These are phyloP conservation scores for Yamagishiella unicocca DNA, from an alignment of 139 green algal genomes.

Conservation along the genomic window DNA sequence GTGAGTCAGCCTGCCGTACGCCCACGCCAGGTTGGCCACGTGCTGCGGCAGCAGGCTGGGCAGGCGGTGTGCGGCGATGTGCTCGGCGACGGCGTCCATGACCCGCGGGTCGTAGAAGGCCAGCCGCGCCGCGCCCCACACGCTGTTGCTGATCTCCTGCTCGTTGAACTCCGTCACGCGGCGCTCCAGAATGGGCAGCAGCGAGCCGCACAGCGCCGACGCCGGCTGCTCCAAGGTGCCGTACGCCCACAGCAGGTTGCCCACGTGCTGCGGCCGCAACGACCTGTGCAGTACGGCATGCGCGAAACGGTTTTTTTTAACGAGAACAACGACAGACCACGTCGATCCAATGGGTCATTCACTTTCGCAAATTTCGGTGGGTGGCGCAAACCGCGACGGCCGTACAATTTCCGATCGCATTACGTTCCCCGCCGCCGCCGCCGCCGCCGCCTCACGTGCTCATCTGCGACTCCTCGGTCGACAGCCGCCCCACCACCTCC, in stretches of 20 bases:
- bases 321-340: no score
- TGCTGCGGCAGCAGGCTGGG: constrained; percentile 43
- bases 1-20: constrained; percentile 38
- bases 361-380: no score
- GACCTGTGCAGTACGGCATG: no score
- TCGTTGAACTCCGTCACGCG: constrained; percentile 11
- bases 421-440: not conserved
- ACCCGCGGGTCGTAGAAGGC: constrained; percentile 56
- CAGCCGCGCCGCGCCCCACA: constrained; percentile 65
- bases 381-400: no score
- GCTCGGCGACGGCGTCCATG: constrained; percentile 56
- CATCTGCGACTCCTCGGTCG: not conserved
- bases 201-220: not conserved
- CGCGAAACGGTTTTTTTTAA: no score
- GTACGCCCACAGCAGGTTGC: constrained; percentile 52
- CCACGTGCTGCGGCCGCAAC: constrained; percentile 64
- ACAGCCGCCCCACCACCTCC: constrained; percentile 36
- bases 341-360: no score
- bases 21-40: constrained; percentile 49
- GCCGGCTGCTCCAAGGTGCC: constrained; percentile 32
- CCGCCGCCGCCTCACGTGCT: not conserved
- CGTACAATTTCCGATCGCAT: no score
- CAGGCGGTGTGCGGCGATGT: not conserved
- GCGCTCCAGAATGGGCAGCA: not conserved
- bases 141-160: constrained; percentile 57